Evolutionary conservation across 1,284 basidiomycete genomes (phyloP).

Genomic region (Ganoderma resinaceum): DNA sequence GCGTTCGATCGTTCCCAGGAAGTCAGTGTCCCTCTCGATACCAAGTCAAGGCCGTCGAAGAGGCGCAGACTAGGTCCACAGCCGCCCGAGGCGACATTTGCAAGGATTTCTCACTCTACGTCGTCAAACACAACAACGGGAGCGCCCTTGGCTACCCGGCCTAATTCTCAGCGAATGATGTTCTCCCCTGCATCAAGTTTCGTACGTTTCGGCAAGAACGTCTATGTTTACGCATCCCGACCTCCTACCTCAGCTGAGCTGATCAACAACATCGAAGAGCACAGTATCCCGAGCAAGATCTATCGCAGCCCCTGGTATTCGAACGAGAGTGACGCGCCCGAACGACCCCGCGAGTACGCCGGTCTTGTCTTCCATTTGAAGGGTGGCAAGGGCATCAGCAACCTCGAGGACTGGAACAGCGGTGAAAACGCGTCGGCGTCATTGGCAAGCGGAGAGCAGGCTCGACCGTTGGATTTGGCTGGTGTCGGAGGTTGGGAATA

Average conservation of each 20-base stretch:
- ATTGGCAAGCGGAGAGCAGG: neutral
- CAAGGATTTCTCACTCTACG: neutral
- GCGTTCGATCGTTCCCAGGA: neutral
- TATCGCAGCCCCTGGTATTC: conserved; percentile 87
- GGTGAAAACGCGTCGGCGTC: conserved; percentile 5
- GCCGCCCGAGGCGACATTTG: neutral
- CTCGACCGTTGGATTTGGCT: conserved; percentile 18
- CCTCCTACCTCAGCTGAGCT: conserved; percentile 69
- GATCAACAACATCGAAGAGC: conserved; percentile 55
- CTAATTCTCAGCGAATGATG: neutral
- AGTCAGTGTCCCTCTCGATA: neutral
- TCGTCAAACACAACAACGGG: neutral
- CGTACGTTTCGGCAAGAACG: conserved; percentile 9
- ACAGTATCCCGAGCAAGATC: conserved; percentile 65
- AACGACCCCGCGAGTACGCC: conserved; percentile 77
- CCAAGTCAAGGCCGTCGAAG: conserved; percentile 26
- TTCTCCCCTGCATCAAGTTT: neutral
- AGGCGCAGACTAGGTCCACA: conserved; percentile 21
- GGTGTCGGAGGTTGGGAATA: conserved; percentile 80
- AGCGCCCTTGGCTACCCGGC: neutral
- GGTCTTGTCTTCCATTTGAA: conserved; percentile 80
- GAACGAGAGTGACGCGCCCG: conserved; percentile 73
- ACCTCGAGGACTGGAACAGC: conserved; percentile 59
- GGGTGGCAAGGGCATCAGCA: conserved; percentile 58
- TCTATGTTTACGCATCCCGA: conserved; percentile 49